phyloP scores from a whole-genome alignment of 2,329 filamentous ascomycete species.

The Neurospora crassa region DNA sequence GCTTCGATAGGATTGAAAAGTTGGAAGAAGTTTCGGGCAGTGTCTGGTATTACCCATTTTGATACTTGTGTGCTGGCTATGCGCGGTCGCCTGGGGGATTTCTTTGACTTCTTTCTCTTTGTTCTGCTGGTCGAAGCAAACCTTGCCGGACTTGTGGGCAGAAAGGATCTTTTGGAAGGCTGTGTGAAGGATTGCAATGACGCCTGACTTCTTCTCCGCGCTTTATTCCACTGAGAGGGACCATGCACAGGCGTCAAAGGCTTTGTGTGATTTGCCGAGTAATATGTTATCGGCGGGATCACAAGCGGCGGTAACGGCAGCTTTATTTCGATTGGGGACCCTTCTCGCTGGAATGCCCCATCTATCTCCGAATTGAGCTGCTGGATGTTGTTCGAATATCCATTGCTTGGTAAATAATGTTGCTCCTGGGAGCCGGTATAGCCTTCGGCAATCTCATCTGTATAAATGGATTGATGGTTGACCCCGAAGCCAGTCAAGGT shows the following conservation, averaged over 20 bases:
- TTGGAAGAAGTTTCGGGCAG: slow-evolving; percentile 47
- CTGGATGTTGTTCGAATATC: slow-evolving; percentile 28
- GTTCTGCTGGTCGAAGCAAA: slow-evolving; percentile 24
- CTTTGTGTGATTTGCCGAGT: slow-evolving; percentile 7
- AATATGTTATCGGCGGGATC: background rate
- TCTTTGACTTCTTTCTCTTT: slow-evolving; percentile 34
- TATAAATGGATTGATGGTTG: slow-evolving; percentile 1
- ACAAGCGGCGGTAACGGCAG: slow-evolving; percentile 12
- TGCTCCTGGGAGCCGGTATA: background rate
- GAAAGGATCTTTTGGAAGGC: slow-evolving; percentile 15
- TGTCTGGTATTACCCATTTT: slow-evolving; percentile 45
- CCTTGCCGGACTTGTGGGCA: slow-evolving; percentile 17
- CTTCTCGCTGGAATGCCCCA: slow-evolving; percentile 38
- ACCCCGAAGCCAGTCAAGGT: background rate
- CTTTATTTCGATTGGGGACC: slow-evolving; percentile 30
- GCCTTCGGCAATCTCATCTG: slow-evolving; percentile 1
- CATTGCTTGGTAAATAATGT: slow-evolving; percentile 14
- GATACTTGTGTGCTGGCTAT: slow-evolving; percentile 24
- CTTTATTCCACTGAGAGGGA: slow-evolving; percentile 12
- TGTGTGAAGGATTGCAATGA: slow-evolving; percentile 17
- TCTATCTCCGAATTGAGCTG: slow-evolving; percentile 40
- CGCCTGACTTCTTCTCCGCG: slow-evolving; percentile 16
- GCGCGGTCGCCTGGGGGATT: slow-evolving; percentile 20
- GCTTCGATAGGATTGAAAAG: slow-evolving; percentile 46
- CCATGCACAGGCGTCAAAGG: slow-evolving; percentile 4